Evolutionary conservation across 768 basidiomycete species (phyloP), one percentile per base, ranked within the genome.

Genomic region (Pluteus cervinus): DNA sequence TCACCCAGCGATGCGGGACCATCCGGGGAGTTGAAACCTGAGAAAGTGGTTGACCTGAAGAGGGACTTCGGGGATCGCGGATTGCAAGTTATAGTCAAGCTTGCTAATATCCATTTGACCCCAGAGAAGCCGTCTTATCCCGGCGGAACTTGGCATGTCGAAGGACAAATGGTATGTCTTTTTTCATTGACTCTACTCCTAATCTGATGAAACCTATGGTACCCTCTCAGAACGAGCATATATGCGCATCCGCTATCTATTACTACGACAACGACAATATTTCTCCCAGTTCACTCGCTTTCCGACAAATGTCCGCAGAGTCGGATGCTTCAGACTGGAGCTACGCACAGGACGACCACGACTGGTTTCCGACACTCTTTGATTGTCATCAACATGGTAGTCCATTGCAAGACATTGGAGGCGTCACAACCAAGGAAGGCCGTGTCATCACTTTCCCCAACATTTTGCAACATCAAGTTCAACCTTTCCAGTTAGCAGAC

Each of bases 81-180:
- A 1, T 34, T 56, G 9, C 60, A 64, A 39, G 45, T 60, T 5
- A 61, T 62, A 26, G 56, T 56, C 35, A 63, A 61, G 43, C 41
- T 62, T 3, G 55, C 55, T 4, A 56, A 53, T 24, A 57, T 62
- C 34, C 51, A 56, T 36, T 42, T 65, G 15, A 63, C 60, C 0
- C 65, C 65, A 14, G 58, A 63, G 18, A 54, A 59, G 33, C 63
- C 63, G 2, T 40, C 50, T 5, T 66, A 63, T 45, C 39, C 37
- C 0, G 62, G 63, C 7, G 62, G 65, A 6, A 46, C 48, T 7
- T 66, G 65, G 61, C 62, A 64, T 36, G 54, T 64, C 39, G 65
- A 65, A 45, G 65, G 57, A 3, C 39, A 44, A 37, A 39, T 58
- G 31, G 40, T 47, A 11, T 6, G 33, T 36, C 18, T 7, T 16